phyloP scores from a whole-genome alignment of 129 eudicot species.

The Solidago caesia region DNA sequence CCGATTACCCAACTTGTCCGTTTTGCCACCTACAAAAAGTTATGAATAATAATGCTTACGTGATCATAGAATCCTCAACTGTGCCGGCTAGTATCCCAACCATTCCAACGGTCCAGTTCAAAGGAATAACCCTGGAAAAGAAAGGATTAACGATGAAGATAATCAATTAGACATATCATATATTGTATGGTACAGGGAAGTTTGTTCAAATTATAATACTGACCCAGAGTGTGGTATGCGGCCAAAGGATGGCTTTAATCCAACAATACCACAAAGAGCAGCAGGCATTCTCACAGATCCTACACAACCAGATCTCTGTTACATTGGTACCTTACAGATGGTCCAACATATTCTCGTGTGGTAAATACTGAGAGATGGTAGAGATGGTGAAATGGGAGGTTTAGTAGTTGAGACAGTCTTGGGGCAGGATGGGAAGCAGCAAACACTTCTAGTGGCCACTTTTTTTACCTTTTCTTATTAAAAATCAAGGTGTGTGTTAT shows the following conservation, averaged over 20 bases:
- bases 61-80: conserved; percentile 86
- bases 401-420: no score
- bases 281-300: conserved; percentile 99
- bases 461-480: no score
- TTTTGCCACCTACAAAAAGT: background rate
- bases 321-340: background rate
- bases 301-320: conserved; percentile 14
- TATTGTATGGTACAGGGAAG: background rate
- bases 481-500: no score
- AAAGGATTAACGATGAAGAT: background rate
- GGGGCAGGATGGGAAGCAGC: no score
- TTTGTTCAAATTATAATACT: background rate
- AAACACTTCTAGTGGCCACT: no score
- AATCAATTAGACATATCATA: background rate
- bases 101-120: conserved; percentile 95
- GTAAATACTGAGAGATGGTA: no score
- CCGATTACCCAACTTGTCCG: background rate
- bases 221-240: conserved; percentile 87
- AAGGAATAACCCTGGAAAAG: conserved; percentile 73
- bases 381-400: no score
- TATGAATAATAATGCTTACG: conserved; percentile 44
- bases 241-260: conserved; percentile 85
- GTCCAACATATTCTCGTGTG: background rate
- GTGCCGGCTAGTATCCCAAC: conserved; percentile 92
- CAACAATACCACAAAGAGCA: conserved; percentile 93